Evolutionary conservation across 2,329 filamentous ascomycete species (phyloP).

Genomic region (Salinomyces thailandicus): DNA sequence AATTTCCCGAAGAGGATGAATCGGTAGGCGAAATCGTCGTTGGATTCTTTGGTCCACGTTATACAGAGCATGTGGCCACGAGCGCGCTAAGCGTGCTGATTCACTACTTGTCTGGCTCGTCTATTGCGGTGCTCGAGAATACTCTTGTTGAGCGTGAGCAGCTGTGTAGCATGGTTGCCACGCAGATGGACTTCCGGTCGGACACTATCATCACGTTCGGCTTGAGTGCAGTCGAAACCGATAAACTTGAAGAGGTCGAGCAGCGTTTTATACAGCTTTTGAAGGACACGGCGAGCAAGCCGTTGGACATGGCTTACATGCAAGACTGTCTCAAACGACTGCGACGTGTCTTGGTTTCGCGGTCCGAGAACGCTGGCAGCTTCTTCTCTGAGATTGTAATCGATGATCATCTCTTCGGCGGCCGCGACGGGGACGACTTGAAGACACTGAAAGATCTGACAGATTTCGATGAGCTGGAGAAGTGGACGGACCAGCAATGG

Average conservation of each 20-base stretch:
- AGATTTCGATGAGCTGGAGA: constrained; percentile 57
- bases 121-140: constrained; percentile 85
- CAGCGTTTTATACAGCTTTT: constrained; percentile 76
- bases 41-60: constrained; percentile 76
- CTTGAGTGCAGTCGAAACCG: constrained; percentile 75
- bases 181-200: constrained; percentile 67
- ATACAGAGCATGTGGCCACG: constrained; percentile 48
- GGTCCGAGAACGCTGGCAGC: constrained; percentile 68
- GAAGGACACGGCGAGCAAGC: constrained; percentile 65
- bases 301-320: constrained; percentile 83
- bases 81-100: constrained; percentile 71
- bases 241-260: constrained; percentile 74
- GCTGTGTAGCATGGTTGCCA: constrained; percentile 74
- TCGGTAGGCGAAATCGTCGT: constrained; percentile 81
- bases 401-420: constrained; percentile 83
- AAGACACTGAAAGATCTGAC: constrained; percentile 31
- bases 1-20: constrained; percentile 95
- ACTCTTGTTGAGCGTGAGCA: constrained; percentile 87
- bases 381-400: constrained; percentile 82
- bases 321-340: constrained; percentile 76
- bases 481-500: constrained; percentile 81
- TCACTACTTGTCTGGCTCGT: constrained; percentile 83
- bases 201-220: constrained; percentile 78
- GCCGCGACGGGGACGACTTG: constrained; percentile 58
- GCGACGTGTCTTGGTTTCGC: constrained; percentile 69